These are phyloP conservation scores for Flaveria linearis DNA, from an alignment of 129 eudicot species.

Conservation along the genomic window DNA sequence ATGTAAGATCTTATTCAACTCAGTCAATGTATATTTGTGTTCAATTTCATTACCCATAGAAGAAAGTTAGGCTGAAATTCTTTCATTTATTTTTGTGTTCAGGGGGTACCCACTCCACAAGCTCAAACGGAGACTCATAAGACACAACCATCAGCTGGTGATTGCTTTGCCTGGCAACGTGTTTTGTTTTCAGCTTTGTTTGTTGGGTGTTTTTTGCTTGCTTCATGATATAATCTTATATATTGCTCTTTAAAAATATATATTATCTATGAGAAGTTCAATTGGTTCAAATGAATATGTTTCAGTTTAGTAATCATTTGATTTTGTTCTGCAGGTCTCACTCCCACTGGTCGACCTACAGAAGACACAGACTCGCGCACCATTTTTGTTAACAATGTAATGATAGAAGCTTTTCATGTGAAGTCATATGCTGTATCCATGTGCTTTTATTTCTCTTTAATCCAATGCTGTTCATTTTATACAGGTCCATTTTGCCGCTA, in stretches of 20 bases:
- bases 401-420: not conserved
- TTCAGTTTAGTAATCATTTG: not conserved
- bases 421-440: conserved; percentile 13
- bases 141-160: conserved; percentile 47
- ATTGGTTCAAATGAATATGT: not conserved
- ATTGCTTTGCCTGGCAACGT: conserved; percentile 21
- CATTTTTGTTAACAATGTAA: conserved; percentile 84
- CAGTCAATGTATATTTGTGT: not conserved
- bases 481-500: conserved; percentile 97
- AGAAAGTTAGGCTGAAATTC: not conserved
- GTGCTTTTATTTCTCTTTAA: not conserved
- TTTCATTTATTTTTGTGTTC: conserved; percentile 19
- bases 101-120: conserved; percentile 46
- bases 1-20: conserved; percentile 50
- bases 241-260: not conserved
- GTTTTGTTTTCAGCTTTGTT: not conserved
- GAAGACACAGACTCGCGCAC: conserved; percentile 89
- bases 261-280: not conserved
- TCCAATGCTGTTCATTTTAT: conserved; percentile 16
- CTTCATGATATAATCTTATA: not conserved
- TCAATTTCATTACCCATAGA: not conserved
- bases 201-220: conserved; percentile 2
- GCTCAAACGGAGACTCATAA: conserved; percentile 47
- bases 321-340: conserved; percentile 46
- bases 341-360: conserved; percentile 55